phyloP scores from a whole-genome alignment of 108 stramenopile genomes.

The Skeletonema tropicum region DNA sequence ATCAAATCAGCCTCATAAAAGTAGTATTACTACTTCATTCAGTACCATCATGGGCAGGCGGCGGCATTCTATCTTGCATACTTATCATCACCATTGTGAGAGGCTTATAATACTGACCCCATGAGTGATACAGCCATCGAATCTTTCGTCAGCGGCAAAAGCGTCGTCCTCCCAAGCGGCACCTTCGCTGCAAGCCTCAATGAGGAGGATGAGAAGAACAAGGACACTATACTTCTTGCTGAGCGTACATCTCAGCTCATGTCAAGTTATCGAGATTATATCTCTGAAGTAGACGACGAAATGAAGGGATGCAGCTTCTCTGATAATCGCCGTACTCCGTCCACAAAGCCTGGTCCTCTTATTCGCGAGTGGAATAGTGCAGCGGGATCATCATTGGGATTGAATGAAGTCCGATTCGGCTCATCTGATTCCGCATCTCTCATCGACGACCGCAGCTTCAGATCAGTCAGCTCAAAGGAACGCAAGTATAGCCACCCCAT shows the following conservation, averaged over 20 bases:
- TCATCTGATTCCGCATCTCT: not conserved
- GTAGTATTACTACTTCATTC: too few species aligned
- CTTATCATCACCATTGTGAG: too few species aligned
- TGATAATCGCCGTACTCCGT: not conserved
- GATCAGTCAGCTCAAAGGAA: not conserved
- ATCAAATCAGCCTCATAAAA: too few species aligned
- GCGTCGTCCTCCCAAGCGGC: not conserved
- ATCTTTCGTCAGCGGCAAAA: not conserved
- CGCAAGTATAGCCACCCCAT: not conserved
- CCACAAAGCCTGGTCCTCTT: not conserved
- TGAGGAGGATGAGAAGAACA: not conserved
- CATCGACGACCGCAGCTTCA: not conserved
- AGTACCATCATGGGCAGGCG: too few species aligned
- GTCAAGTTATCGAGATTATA: constrained; percentile 2
- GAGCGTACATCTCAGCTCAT: constrained; percentile 1
- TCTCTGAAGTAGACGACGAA: not conserved
- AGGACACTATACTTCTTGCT: not conserved
- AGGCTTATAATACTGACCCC: too few species aligned
- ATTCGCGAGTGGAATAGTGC: not conserved
- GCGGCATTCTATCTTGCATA: too few species aligned
- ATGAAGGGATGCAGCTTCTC: not conserved
- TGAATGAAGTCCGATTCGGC: not conserved
- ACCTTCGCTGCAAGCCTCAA: not conserved
- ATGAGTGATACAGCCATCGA: not conserved
- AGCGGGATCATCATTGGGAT: not conserved